A percentile compares a stretch with the other conserved stretches of the same genome.
These are phyloP conservation scores for Naematelia encephala DNA, from an alignment of 768 basidiomycete genomes.

Conservation along the genomic window DNA sequence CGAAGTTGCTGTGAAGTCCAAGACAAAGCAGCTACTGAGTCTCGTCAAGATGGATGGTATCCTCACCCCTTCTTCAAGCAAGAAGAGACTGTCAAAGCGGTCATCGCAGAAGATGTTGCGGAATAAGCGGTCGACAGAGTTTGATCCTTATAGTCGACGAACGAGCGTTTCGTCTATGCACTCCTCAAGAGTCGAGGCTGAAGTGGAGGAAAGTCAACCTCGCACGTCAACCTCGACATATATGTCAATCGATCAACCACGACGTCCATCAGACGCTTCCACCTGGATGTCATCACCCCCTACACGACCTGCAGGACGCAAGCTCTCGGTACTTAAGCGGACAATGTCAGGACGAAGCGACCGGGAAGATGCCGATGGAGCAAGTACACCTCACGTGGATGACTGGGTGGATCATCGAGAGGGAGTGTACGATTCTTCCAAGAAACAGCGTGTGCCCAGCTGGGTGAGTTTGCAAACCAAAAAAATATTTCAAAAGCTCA, in stretches of 20 bases:
- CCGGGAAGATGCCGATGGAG: constrained; percentile 19
- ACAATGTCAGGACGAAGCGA: constrained; percentile 28
- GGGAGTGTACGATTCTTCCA: constrained; percentile 49
- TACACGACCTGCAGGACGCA: constrained; percentile 7
- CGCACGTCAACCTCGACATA: neutral
- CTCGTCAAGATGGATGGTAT: constrained; percentile 37
- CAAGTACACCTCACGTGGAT: constrained; percentile 7
- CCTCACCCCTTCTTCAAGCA: constrained; percentile 18
- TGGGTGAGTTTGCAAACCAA: constrained; percentile 38
- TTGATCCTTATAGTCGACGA: constrained; percentile 18
- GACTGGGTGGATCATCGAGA: constrained; percentile 37
- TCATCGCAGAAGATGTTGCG: neutral
- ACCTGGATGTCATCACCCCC: constrained; percentile 2
- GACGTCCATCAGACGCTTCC: constrained; percentile 4
- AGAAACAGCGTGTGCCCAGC: constrained; percentile 50
- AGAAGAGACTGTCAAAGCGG: neutral
- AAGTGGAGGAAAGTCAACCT: neutral
- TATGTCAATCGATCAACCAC: neutral
- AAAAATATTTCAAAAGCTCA: neutral
- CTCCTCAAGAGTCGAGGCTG: constrained; percentile 4
- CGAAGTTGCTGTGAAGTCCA: constrained; percentile 45
- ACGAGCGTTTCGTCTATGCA: constrained; percentile 27
- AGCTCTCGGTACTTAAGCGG: constrained; percentile 30
- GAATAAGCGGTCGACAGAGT: constrained; percentile 10
- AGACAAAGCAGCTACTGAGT: constrained; percentile 43